Percentiles rank a stretch among this genome's conserved stretches.
phyloP scores from a whole-genome alignment of 1,284 basidiomycete genomes.

The Earliella scabrosa region DNA sequence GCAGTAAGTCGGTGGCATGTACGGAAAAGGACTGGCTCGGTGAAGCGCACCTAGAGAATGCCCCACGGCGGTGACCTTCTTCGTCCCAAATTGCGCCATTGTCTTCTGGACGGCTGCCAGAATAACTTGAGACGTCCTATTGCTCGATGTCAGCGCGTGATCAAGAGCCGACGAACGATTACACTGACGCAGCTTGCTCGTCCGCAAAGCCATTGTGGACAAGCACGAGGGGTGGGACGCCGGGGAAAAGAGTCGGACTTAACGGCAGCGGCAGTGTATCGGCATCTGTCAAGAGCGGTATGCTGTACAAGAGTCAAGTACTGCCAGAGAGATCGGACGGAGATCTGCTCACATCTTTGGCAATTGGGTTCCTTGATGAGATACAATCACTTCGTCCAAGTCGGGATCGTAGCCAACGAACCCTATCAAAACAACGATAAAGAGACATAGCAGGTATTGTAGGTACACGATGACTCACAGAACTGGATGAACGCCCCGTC shows the following conservation, averaged over 20 bases:
- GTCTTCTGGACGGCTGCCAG: constrained; percentile 41
- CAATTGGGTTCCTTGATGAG: constrained; percentile 56
- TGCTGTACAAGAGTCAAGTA: constrained; percentile 15
- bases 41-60: constrained; percentile 42
- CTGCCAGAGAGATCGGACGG: not conserved
- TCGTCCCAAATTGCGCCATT: constrained; percentile 32
- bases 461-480: constrained; percentile 38
- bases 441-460: constrained; percentile 19
- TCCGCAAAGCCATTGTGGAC: constrained; percentile 62
- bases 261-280: constrained; percentile 32
- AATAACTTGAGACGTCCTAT: constrained; percentile 39
- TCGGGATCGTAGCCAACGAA: constrained; percentile 52
- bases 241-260: constrained; percentile 55
- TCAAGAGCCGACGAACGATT: no score
- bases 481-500: constrained; percentile 55
- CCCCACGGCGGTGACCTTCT: constrained; percentile 38
- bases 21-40: no score
- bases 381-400: constrained; percentile 50
- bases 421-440: constrained; percentile 33
- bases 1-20: no score
- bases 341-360: constrained; percentile 49
- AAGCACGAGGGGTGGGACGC: constrained; percentile 46
- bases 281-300: constrained; percentile 36
- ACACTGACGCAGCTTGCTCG: constrained; percentile 51
- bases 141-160: no score